Percentiles rank a stretch among this genome's conserved stretches.
Evolutionary conservation across 306 rosid species (phyloP).

Genomic region (Prunus dulcis): DNA sequence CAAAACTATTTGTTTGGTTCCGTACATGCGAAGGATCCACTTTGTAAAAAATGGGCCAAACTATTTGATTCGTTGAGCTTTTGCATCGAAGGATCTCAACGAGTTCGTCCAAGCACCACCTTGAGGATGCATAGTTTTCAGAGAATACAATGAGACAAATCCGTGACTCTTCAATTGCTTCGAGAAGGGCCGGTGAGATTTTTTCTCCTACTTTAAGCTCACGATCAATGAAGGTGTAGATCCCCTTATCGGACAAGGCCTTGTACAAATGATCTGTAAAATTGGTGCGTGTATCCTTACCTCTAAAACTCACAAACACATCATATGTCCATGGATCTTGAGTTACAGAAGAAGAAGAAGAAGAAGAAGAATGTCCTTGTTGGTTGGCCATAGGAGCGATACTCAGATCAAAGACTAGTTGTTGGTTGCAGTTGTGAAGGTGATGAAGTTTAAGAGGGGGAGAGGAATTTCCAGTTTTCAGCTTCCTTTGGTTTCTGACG

Average conservation of each 20-base stretch:
- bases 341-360: background rate
- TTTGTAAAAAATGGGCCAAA: background rate
- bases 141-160: too few species aligned
- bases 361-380: background rate
- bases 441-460: too few species aligned
- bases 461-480: too few species aligned
- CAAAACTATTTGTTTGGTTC: constrained; percentile 4
- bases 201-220: background rate
- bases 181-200: too few species aligned
- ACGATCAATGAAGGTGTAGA: background rate
- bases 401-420: too few species aligned
- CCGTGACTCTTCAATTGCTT: background rate
- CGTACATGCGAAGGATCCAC: constrained; percentile 10
- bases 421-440: too few species aligned
- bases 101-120: background rate
- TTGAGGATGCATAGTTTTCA: too few species aligned
- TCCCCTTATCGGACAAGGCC: background rate
- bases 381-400: background rate
- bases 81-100: background rate
- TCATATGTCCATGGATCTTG: background rate
- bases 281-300: background rate
- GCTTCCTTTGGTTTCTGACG: too few species aligned
- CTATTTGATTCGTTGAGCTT: background rate
- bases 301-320: background rate
- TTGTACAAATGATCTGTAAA: too few species aligned